Percentiles rank a stretch among this genome's conserved stretches.
Conservation (phyloP, 768 basidiomycete species). For the Rhodosporidiobolus odoratus region DNA sequence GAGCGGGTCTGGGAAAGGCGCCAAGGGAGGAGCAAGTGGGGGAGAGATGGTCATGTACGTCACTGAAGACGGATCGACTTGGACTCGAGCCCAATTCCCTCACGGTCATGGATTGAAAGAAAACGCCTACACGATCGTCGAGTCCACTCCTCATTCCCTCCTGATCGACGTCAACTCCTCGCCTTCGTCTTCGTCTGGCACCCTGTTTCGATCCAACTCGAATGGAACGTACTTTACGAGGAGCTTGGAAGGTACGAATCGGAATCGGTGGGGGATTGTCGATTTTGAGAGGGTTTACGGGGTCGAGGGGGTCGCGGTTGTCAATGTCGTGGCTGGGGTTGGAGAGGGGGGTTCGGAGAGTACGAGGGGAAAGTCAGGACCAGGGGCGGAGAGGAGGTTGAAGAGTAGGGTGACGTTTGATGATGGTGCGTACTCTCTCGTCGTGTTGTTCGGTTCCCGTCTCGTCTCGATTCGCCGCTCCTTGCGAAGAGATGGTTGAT, state of each 20-base stretch:
- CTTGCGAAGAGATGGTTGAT: not conserved
- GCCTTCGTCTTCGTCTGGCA: slow-evolving; percentile 61
- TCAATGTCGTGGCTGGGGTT: slow-evolving; percentile 81
- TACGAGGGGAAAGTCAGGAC: slow-evolving; percentile 71
- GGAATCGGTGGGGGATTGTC: slow-evolving; percentile 80
- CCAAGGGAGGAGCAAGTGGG: no score
- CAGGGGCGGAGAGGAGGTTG: slow-evolving; percentile 65
- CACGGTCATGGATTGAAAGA: slow-evolving; percentile 66
- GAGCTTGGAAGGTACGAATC: slow-evolving; percentile 83
- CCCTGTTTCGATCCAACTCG: slow-evolving; percentile 89
- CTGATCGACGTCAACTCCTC: slow-evolving; percentile 84
- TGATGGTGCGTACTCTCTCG: slow-evolving; percentile 55
- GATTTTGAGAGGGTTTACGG: slow-evolving; percentile 72
- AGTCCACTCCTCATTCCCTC: slow-evolving; percentile 85
- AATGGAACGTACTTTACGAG: slow-evolving; percentile 90
- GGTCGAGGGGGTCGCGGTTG: slow-evolving; percentile 68
- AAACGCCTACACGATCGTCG: slow-evolving; percentile 93
- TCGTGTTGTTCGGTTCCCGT: not conserved
- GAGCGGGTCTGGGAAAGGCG: slow-evolving; percentile 42
- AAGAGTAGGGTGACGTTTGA: slow-evolving; percentile 81
- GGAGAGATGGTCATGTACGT: slow-evolving; percentile 83
- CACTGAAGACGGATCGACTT: slow-evolving; percentile 70
- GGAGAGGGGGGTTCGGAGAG: no score
- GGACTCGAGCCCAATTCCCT: slow-evolving; percentile 88
- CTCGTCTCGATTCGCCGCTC: not conserved